Evolutionary conservation across 768 basidiomycete genomes (phyloP), one percentile per base, ranked within the genome.

Genomic region (Macrocybe gigantea): DNA sequence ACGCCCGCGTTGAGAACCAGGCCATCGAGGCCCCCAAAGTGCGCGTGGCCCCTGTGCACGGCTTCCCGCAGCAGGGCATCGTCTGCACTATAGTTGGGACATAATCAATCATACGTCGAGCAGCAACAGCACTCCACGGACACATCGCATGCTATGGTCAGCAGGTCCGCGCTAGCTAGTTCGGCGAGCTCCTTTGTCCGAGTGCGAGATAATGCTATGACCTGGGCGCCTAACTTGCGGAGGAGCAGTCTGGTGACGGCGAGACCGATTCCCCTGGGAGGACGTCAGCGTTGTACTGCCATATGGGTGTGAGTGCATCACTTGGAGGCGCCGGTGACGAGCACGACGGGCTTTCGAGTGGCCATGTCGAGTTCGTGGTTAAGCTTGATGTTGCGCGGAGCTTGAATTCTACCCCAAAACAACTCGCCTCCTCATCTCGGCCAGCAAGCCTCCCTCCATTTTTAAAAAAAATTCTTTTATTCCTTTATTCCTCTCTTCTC

Each of bases 251-350:
- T 72, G 32, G 85, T 78, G 53, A 88, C 77, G 12, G 90, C 87
- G 43, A 95, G 79, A 1, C 94, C 93, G 51, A 96, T 83, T 39
- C 74, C 73, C 67, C 78, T 80, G 53, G 35, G 44, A 49, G 31
- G 48, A 38, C 44, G 34, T 51, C 37, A 35, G 38, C 34, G 48
- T 43, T 9, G 34, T 54, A 33, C 22, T 22, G 22, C 22, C 9
- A 37, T 33, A 50, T 22, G 8, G 38, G 32, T 30, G 38, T 14
- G 44, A 15, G 49, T 47, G 35, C 36, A 32, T 50, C 53, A 88
- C 86, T 75, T 89, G 46, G 88, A 93, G 13, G 88, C 93, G 46
- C 94, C 93, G 49, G 93, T 89, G 54, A 95, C 74, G 47, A 93
- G 62, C 32, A 93, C 72, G 45, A 87, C 79, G 5, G 83, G 81